A percentile compares a stretch with the other conserved stretches of the same genome.
phyloP scores from a whole-genome alignment of 345 rosid species.

The Barbarea vulgaris region DNA sequence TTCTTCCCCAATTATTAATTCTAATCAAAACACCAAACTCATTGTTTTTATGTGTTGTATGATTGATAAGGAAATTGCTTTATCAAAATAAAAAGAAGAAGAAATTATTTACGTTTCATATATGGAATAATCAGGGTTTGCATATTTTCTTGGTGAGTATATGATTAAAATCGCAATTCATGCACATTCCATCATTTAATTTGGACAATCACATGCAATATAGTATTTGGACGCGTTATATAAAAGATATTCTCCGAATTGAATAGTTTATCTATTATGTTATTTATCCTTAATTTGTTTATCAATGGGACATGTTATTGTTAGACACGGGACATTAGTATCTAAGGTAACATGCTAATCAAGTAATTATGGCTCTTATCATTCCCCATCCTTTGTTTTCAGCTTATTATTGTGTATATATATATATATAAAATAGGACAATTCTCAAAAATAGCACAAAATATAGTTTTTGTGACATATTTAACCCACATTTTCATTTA shows the following conservation, averaged over 20 bases:
- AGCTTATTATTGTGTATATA: conserved; percentile 31
- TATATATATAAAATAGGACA: no score
- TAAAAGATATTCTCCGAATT: conserved; percentile 29
- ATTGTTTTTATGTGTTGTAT: conserved; percentile 28
- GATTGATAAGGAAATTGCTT: conserved; percentile 8
- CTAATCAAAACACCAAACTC: conserved; percentile 14
- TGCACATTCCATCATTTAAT: conserved; percentile 30
- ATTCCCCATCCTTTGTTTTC: conserved; percentile 37
- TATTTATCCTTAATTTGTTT: not conserved
- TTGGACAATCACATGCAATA: conserved; percentile 39
- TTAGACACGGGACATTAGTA: conserved; percentile 33
- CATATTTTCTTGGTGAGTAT: conserved; percentile 1
- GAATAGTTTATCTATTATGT: conserved; percentile 22
- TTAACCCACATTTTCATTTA: no score
- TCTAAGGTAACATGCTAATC: conserved; percentile 58
- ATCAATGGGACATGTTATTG: conserved; percentile 16
- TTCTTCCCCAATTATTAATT: conserved; percentile 14
- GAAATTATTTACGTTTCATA: not conserved
- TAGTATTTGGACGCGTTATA: conserved; percentile 29
- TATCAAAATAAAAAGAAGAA: not conserved
- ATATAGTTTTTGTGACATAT: no score
- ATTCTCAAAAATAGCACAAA: no score
- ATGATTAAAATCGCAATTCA: conserved; percentile 37
- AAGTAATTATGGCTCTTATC: conserved; percentile 42
- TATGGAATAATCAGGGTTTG: conserved; percentile 7